Conservation (phyloP, 2,329 filamentous ascomycete species). For the Sporothrix dimorphospora region DNA sequence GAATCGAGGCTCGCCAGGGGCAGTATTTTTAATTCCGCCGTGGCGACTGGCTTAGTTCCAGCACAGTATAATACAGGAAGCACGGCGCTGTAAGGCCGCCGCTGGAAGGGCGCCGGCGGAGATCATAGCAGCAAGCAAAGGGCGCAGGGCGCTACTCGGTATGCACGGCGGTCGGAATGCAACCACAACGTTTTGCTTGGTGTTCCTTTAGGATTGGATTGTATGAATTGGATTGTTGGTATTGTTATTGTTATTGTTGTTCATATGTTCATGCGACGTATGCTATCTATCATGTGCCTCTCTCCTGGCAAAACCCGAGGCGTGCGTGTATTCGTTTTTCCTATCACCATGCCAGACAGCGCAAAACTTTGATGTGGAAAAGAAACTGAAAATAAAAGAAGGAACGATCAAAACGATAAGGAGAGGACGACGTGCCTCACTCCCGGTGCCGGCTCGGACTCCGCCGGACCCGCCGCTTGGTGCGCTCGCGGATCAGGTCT, state of each 20-base stretch:
- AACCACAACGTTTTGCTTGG: neutral
- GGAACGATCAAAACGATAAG: neutral
- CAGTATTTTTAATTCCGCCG: neutral
- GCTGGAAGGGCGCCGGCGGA: neutral
- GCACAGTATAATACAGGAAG: too few relatives aligned
- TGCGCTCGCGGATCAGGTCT: constrained; percentile 50
- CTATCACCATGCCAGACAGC: constrained; percentile 9
- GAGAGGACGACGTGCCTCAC: neutral
- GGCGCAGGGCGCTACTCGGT: neutral
- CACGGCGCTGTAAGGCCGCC: neutral
- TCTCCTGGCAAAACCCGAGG: too few relatives aligned
- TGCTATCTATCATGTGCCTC: neutral
- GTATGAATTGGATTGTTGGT: neutral
- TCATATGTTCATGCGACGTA: constrained; percentile 19
- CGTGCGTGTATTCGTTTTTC: neutral
- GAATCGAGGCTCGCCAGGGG: too few relatives aligned
- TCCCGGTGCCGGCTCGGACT: constrained; percentile 36
- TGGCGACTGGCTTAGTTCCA: neutral
- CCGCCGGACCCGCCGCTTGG: constrained; percentile 35
- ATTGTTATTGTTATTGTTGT: constrained; percentile 5
- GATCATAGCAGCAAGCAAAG: neutral
- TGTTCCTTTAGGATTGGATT: neutral
- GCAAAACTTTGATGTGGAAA: neutral
- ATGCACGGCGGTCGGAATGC: constrained; percentile 6
- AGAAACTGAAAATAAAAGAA: neutral